Conservation (phyloP, 306 rosid genomes). For the Lablab purpureus region DNA sequence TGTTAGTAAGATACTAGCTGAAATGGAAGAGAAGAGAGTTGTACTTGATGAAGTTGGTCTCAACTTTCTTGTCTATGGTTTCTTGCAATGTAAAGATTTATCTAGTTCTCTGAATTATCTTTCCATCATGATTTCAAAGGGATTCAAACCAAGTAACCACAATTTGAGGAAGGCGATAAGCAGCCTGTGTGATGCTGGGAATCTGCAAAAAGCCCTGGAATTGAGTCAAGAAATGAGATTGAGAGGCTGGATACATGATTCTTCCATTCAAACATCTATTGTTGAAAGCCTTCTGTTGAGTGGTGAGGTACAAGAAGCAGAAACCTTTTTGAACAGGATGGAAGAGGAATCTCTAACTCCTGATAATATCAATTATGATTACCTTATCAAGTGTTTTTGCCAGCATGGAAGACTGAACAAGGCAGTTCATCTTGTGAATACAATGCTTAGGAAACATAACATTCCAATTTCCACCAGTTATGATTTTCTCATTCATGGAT, state of each 20-base stretch:
- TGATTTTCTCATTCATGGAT: constrained; percentile 66
- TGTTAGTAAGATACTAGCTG: constrained; percentile 58
- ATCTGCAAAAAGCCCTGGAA: constrained; percentile 67
- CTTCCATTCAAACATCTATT: constrained; percentile 66
- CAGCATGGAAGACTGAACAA: constrained; percentile 60
- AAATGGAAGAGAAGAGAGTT: constrained; percentile 65
- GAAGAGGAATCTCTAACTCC: constrained; percentile 69
- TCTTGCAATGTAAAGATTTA: constrained; percentile 63
- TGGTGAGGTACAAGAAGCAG: constrained; percentile 75
- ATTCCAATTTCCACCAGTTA: constrained; percentile 72
- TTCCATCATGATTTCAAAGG: constrained; percentile 68
- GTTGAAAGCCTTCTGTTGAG: constrained; percentile 65
- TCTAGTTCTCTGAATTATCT: constrained; percentile 61
- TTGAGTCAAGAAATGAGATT: constrained; percentile 74
- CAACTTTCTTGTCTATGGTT: constrained; percentile 79
- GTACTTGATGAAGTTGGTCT: constrained; percentile 66
- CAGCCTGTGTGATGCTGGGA: constrained; percentile 62
- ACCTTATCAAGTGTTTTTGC: constrained; percentile 73
- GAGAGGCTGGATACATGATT: constrained; percentile 77
- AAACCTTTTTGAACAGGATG: constrained; percentile 67
- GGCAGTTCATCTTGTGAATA: constrained; percentile 74
- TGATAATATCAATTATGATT: constrained; percentile 66
- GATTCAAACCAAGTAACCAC: constrained; percentile 70
- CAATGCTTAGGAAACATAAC: constrained; percentile 73
- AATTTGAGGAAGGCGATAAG: constrained; percentile 68